Evolutionary conservation across 2,329 filamentous ascomycete genomes (phyloP), one percentile per base, ranked within the genome.

Genomic region (Hypoxylon sp.): DNA sequence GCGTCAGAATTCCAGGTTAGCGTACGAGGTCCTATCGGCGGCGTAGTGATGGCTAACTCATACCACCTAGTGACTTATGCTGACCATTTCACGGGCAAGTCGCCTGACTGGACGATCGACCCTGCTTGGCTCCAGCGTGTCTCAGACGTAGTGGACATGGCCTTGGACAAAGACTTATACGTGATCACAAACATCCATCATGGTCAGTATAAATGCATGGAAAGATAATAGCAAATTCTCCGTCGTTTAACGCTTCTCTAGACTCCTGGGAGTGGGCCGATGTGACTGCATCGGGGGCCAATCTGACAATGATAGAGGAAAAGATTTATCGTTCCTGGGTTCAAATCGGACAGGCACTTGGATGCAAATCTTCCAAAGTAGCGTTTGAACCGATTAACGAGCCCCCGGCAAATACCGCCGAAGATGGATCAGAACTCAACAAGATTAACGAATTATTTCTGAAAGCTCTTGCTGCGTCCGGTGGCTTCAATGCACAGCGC

Each of bases 391-490:
- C 37, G n/a, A 42, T 42, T 17, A 42, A 42, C n/a, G 37, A 42
- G n/a, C 37, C 37, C 7, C 39, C 39, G 11, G 39, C 39, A 11
- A 44, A 44, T n/a, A 44, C 39, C 7, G 39, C 39, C 6, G 17
- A 44, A 19, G 17, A 44, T 5, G 39, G 39, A 82, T 80, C 81
- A 1, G 79, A 85, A 46, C 73, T 87, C 37, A 89, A 88, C 73
- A 83, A 84, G 67, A 73, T 90, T 29, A 89, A 89, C 72, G 78
- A 79, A n/a, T 79, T 89, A 29, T 89, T 89, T 68, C 76, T 89
- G 1, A 75, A 85, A 55, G 84, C 85, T 2, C 82, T 89, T 44
- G 82, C 82, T 44, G 81, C 84, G 54, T 82, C 84, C 1, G 87
- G 87, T 2, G 87, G 87, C 0, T 86, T 83, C 73, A 90, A 90